Base-by-base conservation (phyloP, 2,329 filamentous ascomycete species). In the Tolypocladium guangdongense region DNA sequence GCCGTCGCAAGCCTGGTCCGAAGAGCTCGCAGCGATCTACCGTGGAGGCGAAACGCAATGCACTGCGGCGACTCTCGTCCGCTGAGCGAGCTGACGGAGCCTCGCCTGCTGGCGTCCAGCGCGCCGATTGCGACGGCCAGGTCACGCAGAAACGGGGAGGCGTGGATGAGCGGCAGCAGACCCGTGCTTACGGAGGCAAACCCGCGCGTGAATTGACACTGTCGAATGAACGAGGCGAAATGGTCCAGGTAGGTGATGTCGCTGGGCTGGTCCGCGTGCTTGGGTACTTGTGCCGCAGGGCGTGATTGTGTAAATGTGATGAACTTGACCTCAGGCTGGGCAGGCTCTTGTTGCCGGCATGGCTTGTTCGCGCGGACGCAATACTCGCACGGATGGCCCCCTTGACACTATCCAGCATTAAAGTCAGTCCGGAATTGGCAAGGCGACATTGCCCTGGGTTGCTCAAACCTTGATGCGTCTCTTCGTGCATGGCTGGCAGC, bases 401-500 rank as follows among this genome's bases (percentile, higher is more conserved):
- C 63, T 32, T 65, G 53, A 2, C 64, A 67, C 64, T 45, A 18
- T 27, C 6, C 39, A 45, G 41, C 12, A 24, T 14, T 24, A 2
- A 4, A 8, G 7, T 45, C 7, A 45, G 41, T 22, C 14, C 65
- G 3, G 32, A 20, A 33, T 35, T 27, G 39, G 5, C 14, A n/a
- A 33, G 10, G 22, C 1, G 18, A 11, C 2, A 22, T 38, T 22
- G 39, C 4, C 37, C 11, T n/a, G 24, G 24, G 10, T 14, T 4
- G 11, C 16, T 33, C 50, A 2, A 10, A 64, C 64, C 54, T 64
- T 65, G 33, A 65, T 66, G 1, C 58, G 62, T 30, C 62, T 51
- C 45, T 36, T 59, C 2, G 59, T 62, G 22, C 64, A 66, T 14
- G 61, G 10, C 33, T 63, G 56, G 49, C 64, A 66, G 20, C 64